A percentile compares a stretch with the other conserved stretches of the same genome.
phyloP scores from a whole-genome alignment of 2,329 filamentous ascomycete species.

The Sporothrix variecibatus region DNA sequence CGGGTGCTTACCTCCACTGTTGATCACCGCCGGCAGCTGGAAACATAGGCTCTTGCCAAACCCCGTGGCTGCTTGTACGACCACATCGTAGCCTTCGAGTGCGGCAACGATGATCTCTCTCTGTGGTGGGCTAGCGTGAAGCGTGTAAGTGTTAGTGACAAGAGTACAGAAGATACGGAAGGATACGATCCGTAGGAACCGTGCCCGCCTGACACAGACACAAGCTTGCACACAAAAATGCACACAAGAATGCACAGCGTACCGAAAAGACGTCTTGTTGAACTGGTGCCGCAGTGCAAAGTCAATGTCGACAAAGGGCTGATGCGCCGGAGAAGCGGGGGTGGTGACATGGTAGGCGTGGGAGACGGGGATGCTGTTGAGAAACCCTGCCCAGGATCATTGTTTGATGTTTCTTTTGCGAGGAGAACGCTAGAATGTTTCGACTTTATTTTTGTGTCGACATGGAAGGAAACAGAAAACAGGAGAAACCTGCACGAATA shows the following conservation, averaged over 20 bases:
- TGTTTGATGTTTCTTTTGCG: conserved; percentile 15
- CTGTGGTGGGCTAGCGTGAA: conserved; percentile 68
- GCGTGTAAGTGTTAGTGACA: background rate
- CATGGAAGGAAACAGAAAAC: background rate
- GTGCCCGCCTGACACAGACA: background rate
- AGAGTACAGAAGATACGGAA: background rate
- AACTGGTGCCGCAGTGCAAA: conserved; percentile 75
- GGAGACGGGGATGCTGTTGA: background rate
- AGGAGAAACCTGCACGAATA: background rate
- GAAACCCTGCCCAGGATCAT: background rate
- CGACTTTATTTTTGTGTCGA: background rate
- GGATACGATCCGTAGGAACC: background rate
- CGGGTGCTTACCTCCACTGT: conserved; percentile 62
- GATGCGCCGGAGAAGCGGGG: conserved; percentile 43
- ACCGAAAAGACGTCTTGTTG: conserved; percentile 73
- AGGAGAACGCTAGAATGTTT: background rate
- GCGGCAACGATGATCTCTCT: conserved; percentile 84
- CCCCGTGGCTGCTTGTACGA: conserved; percentile 84
- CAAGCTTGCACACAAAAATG: background rate
- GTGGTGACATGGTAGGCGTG: background rate
- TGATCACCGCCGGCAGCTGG: conserved; percentile 84
- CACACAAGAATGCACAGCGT: conserved; percentile 26
- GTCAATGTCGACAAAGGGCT: conserved; percentile 65
- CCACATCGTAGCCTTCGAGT: conserved; percentile 83
- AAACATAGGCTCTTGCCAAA: conserved; percentile 96